phyloP scores from a whole-genome alignment of 768 basidiomycete species.

The Auricularia sp. region DNA sequence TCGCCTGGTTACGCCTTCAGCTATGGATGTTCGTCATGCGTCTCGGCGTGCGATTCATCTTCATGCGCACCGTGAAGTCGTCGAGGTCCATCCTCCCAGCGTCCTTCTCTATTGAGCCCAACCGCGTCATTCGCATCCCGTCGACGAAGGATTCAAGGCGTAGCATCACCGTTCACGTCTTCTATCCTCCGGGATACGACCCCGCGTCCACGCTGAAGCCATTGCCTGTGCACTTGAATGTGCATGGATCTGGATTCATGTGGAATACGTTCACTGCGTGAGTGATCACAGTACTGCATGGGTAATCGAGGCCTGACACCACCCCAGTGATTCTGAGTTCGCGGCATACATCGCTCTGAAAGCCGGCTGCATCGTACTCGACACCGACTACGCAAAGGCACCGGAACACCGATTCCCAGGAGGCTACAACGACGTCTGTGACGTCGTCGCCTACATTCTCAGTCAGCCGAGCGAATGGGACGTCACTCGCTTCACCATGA shows the following conservation, averaged over 20 bases:
- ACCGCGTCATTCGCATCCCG: neutral
- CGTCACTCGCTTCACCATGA: neutral
- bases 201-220: neutral
- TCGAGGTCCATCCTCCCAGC: neutral
- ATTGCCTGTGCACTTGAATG: conserved; percentile 7
- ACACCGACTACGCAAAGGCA: conserved; percentile 8
- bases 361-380: conserved; percentile 7
- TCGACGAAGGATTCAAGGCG: conserved; percentile 2
- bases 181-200: conserved; percentile 5
- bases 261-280: neutral
- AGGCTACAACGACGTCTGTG: neutral
- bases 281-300: neutral
- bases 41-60: neutral
- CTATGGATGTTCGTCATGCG: neutral
- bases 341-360: conserved; percentile 3
- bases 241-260: conserved; percentile 1
- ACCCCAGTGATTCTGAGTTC: neutral
- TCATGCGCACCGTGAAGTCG: neutral
- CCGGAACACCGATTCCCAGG: conserved; percentile 6
- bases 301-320: neutral
- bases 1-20: neutral
- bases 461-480: neutral
- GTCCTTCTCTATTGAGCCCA: neutral
- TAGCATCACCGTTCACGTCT: conserved; percentile 6
- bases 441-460: neutral